Conservation (phyloP, 2,329 filamentous ascomycete species). For the Metarhizium album region DNA sequence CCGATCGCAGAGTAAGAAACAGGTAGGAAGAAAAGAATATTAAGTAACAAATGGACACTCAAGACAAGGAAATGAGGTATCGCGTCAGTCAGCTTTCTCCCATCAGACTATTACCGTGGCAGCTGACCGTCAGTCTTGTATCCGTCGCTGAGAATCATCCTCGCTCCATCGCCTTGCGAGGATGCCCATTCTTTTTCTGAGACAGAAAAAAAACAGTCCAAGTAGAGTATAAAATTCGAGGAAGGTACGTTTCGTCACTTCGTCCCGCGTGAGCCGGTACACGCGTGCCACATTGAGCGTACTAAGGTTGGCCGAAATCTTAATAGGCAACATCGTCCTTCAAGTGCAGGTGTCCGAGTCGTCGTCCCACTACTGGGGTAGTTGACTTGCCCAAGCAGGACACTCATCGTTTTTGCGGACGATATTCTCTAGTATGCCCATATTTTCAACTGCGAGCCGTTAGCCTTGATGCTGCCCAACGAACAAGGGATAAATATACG, state of each 20-base stretch:
- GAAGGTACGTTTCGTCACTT: constrained; percentile 28
- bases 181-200: not conserved
- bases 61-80: constrained; percentile 22
- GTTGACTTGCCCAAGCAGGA: constrained; percentile 18
- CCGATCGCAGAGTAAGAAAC: constrained; percentile 12
- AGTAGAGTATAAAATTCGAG: constrained; percentile 19
- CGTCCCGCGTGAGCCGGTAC: constrained; percentile 27
- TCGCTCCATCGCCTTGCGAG: not conserved
- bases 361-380: constrained; percentile 17
- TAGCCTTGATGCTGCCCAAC: not conserved
- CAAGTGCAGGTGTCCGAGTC: constrained; percentile 17
- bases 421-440: constrained; percentile 59
- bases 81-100: constrained; percentile 20
- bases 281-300: constrained; percentile 22
- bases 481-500: not conserved
- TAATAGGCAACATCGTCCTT: constrained; percentile 20
- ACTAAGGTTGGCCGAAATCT: constrained; percentile 17
- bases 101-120: constrained; percentile 15
- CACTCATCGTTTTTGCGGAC: constrained; percentile 13
- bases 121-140: constrained; percentile 13
- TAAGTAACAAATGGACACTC: constrained; percentile 10
- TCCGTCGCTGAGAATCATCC: constrained; percentile 8
- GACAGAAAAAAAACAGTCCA: constrained; percentile 4
- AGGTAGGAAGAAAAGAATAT: constrained; percentile 10
- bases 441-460: constrained; percentile 59